These are phyloP conservation scores for Grigorovia humatica DNA, from an alignment of 805 yeast genomes.

Conservation along the genomic window DNA sequence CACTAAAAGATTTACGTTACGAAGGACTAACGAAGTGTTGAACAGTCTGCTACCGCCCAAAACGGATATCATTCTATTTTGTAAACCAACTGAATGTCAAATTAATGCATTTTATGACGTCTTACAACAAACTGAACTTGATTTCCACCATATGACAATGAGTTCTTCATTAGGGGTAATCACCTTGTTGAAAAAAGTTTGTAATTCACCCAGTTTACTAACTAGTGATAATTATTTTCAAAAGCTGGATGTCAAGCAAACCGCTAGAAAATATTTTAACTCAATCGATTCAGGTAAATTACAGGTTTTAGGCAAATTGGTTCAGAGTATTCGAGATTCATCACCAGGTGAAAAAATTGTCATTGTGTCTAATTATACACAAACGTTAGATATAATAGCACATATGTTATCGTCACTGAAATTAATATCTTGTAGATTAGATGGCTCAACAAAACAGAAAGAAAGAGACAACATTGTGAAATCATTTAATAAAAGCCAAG, in stretches of 20 bases:
- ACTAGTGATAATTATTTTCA: conserved; percentile 33
- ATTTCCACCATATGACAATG: conserved; percentile 22
- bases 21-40: conserved; percentile 58
- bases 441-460: conserved; percentile 71
- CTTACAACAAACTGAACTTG: conserved; percentile 22
- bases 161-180: conserved; percentile 55
- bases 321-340: conserved; percentile 36
- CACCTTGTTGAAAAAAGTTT: conserved; percentile 64
- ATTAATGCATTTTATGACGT: conserved; percentile 43
- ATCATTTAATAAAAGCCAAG: conserved; percentile 47
- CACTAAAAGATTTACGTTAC: conserved; percentile 56
- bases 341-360: conserved; percentile 63
- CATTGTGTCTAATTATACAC: conserved; percentile 77
- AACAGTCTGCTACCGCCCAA: conserved; percentile 57
- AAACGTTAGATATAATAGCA: conserved; percentile 72
- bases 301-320: conserved; percentile 43
- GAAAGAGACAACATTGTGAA: conserved; percentile 57
- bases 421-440: conserved; percentile 52
- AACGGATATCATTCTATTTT: conserved; percentile 67
- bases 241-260: conserved; percentile 5
- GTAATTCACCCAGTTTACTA: conserved; percentile 69
- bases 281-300: conserved; percentile 52
- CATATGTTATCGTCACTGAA: conserved; percentile 39
- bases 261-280: conserved; percentile 7
- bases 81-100: conserved; percentile 64